Conservation (phyloP, 495 filamentous ascomycete genomes). For the Glonium stellatum region DNA sequence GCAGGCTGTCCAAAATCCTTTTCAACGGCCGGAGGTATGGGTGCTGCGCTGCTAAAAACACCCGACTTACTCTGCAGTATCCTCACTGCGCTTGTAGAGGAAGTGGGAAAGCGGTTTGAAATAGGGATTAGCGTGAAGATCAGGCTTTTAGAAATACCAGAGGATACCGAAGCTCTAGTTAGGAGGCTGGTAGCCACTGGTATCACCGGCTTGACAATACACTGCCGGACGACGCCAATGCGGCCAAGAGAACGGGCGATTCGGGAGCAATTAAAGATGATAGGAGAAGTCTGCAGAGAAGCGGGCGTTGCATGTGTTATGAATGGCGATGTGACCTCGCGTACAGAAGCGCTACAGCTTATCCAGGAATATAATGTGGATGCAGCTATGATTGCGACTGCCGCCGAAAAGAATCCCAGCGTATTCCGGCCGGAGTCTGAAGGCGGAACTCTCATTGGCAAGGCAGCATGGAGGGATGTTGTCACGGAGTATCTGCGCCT, state of each 20-base stretch:
- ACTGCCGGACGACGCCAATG: constrained; percentile 96
- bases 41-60: constrained; percentile 74
- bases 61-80: constrained; percentile 80
- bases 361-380: constrained; percentile 73
- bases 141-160: constrained; percentile 68
- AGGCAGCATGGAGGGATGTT: constrained; percentile 62
- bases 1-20: constrained; percentile 97
- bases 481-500: constrained; percentile 64
- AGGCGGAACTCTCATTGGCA: constrained; percentile 46
- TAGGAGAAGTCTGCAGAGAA: constrained; percentile 66
- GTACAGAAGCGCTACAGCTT: constrained; percentile 59
- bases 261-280: constrained; percentile 74
- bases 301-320: constrained; percentile 83
- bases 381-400: constrained; percentile 93
- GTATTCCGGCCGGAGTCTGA: constrained; percentile 63
- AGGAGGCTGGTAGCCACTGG: constrained; percentile 69
- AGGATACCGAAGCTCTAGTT: constrained; percentile 67
- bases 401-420: constrained; percentile 81
- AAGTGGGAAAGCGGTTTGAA: constrained; percentile 65
- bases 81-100: constrained; percentile 67
- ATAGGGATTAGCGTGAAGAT: constrained; percentile 97
- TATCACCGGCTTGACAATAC: constrained; percentile 84
- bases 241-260: constrained; percentile 81
- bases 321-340: constrained; percentile 81
- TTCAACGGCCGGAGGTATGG: constrained; percentile 86